Evolutionary conservation across 2,329 filamentous ascomycete genomes (phyloP), one percentile per base, ranked within the genome.

Genomic region (Fusarium continuum): DNA sequence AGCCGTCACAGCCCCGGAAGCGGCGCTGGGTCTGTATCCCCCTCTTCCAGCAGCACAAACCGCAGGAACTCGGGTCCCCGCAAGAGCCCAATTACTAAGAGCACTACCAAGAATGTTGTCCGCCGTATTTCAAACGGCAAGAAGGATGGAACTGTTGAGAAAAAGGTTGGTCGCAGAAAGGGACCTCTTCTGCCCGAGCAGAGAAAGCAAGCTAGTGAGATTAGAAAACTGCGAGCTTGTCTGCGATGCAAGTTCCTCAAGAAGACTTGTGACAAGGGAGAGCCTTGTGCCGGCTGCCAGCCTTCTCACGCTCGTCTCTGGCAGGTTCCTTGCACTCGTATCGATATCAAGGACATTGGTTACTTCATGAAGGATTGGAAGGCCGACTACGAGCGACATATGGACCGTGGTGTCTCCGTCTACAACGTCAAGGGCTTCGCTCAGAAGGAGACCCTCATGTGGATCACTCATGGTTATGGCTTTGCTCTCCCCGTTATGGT

Each of bases 281-380:
- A 97, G 80, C 94, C 94, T 55, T 98, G 94, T 78, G 91, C 90
- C 71, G 94, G 94, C 41, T 98, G 94, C 81, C 91, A 97, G 80
- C 94, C 94, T 45, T 96, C 93, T 17, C 94, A 98, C 77, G 94
- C 94, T 64, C 89, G 94, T 65, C 84, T 98, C 47, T 98, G 94
- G 94, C 93, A 97, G 79, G 94, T 98, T 38, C 94, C 94, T 60
- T 98, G 94, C 83, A 98, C 94, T 34, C 91, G 94, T 61, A 97
- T 97, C 73, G 94, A 97, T 77, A 98, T 98, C 83, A 97, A 97
- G 85, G 94, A 98, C 72, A 96, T 98, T 72, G 91, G 88, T 36
- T 97, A 96, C 78, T 98, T 98, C 83, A 95, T 97, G 91, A 97
- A 97, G 83, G 94, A 97, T 78, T 98, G 93, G 93, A 96, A 94